Conservation (phyloP, 2,329 filamentous ascomycete genomes). For the Erysiphe pulchra region DNA sequence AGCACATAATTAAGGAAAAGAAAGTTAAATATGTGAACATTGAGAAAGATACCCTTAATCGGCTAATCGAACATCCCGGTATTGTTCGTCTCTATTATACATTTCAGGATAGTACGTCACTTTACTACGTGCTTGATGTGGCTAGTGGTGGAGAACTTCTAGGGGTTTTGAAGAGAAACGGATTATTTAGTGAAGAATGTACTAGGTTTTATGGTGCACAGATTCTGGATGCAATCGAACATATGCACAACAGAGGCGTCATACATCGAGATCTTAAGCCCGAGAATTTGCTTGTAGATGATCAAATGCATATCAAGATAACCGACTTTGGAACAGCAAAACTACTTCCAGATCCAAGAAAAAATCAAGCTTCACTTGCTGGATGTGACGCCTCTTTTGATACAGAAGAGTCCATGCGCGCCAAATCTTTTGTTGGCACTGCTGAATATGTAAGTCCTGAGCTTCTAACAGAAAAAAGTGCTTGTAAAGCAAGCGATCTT, state of each 20-base stretch:
- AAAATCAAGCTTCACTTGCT: conserved; percentile 9
- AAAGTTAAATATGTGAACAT: conserved; percentile 99
- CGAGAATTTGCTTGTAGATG: conserved; percentile 85
- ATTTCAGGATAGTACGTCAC: conserved; percentile 83
- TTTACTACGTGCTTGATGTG: conserved; percentile 91
- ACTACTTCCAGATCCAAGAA: conserved; percentile 38
- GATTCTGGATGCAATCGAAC: conserved; percentile 86
- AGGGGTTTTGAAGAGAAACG: conserved; percentile 78
- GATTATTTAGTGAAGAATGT: conserved; percentile 87
- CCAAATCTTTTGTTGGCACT: conserved; percentile 88
- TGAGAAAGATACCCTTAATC: conserved; percentile 91
- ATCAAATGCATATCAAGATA: conserved; percentile 94
- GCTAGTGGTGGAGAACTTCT: conserved; percentile 81
- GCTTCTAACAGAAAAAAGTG: conserved; percentile 85
- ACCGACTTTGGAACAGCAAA: conserved; percentile 99
- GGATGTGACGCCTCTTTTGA: conserved; percentile 17
- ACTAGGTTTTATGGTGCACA: conserved; percentile 84
- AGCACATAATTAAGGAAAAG: conserved; percentile 98
- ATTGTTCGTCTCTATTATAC: conserved; percentile 96
- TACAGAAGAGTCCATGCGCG: conserved; percentile 38
- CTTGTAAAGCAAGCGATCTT: conserved; percentile 88
- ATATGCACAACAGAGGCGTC: conserved; percentile 90
- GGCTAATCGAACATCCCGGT: conserved; percentile 84
- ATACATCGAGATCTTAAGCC: conserved; percentile 94
- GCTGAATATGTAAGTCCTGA: conserved; percentile 97